A percentile compares a stretch with the other conserved stretches of the same genome.
Evolutionary conservation across 2,329 filamentous ascomycete species (phyloP).

Genomic region (Dryadomyces sulphureus): DNA sequence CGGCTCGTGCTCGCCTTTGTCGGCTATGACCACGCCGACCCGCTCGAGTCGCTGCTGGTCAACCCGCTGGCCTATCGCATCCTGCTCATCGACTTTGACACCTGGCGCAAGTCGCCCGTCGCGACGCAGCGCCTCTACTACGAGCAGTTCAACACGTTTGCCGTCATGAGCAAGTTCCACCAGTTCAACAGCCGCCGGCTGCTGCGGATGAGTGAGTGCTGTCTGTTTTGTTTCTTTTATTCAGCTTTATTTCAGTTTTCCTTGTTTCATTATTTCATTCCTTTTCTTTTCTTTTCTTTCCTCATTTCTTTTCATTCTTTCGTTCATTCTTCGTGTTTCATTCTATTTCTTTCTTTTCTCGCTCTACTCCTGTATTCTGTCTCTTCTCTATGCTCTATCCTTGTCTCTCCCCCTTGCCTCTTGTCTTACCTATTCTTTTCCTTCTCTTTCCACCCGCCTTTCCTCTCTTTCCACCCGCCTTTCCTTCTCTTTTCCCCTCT

Average conservation of each 20-base stretch:
- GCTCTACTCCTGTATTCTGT: neutral
- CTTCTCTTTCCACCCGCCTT: slow-evolving; percentile 7
- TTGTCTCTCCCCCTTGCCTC: too few relatives aligned
- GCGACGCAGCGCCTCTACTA: slow-evolving; percentile 83
- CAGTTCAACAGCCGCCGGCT: slow-evolving; percentile 83
- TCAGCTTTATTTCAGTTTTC: too few relatives aligned
- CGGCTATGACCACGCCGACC: slow-evolving; percentile 68
- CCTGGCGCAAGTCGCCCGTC: slow-evolving; percentile 69
- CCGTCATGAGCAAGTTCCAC: slow-evolving; percentile 78
- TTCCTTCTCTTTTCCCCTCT: too few relatives aligned
- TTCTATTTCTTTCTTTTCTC: slow-evolving; percentile 12
- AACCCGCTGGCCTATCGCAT: slow-evolving; percentile 92
- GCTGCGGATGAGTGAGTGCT: slow-evolving; percentile 67
- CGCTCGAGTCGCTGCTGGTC: slow-evolving; percentile 81
- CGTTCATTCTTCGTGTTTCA: neutral
- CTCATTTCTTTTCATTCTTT: neutral
- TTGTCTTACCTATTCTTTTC: neutral
- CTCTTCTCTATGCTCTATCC: neutral
- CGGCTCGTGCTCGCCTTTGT: slow-evolving; percentile 71
- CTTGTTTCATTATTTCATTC: too few relatives aligned
- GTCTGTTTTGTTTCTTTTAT: too few relatives aligned
- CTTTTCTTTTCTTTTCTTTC: slow-evolving; percentile 9
- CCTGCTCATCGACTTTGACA: slow-evolving; percentile 80
- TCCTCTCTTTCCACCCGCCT: neutral
- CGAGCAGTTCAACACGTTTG: slow-evolving; percentile 78